Percentiles rank a stretch among this genome's conserved stretches.
phyloP scores from a whole-genome alignment of 768 basidiomycete species.

The Calocybe cyanea region DNA sequence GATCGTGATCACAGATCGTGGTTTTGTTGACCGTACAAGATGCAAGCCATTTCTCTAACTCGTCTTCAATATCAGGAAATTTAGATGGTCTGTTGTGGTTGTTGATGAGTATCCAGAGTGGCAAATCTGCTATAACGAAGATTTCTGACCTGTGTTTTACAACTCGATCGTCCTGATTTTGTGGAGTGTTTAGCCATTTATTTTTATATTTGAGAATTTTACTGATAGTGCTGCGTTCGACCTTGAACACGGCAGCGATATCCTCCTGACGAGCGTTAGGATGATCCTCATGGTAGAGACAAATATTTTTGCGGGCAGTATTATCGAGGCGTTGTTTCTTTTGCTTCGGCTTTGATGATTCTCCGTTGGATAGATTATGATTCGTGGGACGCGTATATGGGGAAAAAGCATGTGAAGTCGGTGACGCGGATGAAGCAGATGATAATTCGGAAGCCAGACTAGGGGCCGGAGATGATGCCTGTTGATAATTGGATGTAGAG shows the following conservation, averaged over 20 bases:
- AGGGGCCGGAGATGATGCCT: conserved; percentile 59
- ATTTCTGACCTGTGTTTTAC: conserved; percentile 63
- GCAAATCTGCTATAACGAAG: conserved; percentile 10
- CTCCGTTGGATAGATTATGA: conserved; percentile 13
- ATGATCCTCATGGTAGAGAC: conserved; percentile 57
- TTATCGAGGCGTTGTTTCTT: conserved; percentile 74
- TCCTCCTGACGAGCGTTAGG: conserved; percentile 79
- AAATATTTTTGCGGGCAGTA: conserved; percentile 72
- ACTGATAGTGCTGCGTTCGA: conserved; percentile 91
- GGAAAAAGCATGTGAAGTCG: conserved; percentile 17
- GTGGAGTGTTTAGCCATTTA: conserved; percentile 73
- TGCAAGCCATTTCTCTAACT: conserved; percentile 57
- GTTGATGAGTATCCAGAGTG: background rate
- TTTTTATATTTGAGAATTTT: conserved; percentile 85
- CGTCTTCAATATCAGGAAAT: conserved; percentile 72
- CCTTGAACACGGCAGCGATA: conserved; percentile 69
- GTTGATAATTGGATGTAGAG: conserved; percentile 36
- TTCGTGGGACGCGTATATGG: conserved; percentile 8
- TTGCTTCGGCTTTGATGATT: conserved; percentile 32
- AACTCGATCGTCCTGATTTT: conserved; percentile 52
- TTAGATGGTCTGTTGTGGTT: conserved; percentile 59
- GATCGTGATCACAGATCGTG: conserved; percentile 60
- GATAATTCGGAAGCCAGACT: conserved; percentile 54
- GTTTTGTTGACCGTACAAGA: conserved; percentile 43
- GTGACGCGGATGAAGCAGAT: conserved; percentile 40